Base-by-base conservation (phyloP, 305 asterid genomes). In the Fraxinus albicans region DNA sequence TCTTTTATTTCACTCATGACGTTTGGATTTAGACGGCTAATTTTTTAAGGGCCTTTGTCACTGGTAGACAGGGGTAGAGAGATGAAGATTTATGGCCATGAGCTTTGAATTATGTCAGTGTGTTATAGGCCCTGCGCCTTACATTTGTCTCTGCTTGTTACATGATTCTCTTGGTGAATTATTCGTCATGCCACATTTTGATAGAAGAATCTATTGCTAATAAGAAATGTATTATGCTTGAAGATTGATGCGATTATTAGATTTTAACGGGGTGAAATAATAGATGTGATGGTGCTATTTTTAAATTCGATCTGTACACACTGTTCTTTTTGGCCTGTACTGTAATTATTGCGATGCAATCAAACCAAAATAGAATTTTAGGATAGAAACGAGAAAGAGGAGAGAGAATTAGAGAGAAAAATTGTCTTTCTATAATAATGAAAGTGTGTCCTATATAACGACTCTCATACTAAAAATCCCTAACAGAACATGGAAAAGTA, bases 101-200 rank as follows among this genome's bases (percentile, higher is more conserved):
- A 69, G 76, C 60, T 76, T 65, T 82, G 8, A 69, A 70, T 65
- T 69, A 44, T 78, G 79, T 55, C 42, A 31, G 33, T 31, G 29
- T 73, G 72, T 33, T 29, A 9, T 40, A 40, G 9, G 35, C 83
- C 70, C 81, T 17, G 4, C 29, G 0, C 38, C 72, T 81, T 79
- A 29, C 80, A 34, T 29, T 78, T 79, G 75, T 35, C 82, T 77
- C 72, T 79, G 70, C 42, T 67, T 73, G 70, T 78, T 79, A 34
- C 60, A 53, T 79, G 80, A 34, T 79, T 80, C 58, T 81, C 77
- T 80, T 80, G 63, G 44, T 69, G 65, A 53, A 27, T 75, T 70
- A 60, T 74, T 78, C 65, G 35, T 53, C 35, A 34, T 21, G 9
- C 47, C 77, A 73, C 50, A 33, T 33, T 73, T 73, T 73, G 77